phyloP scores from a whole-genome alignment of 176 grass and related monocot species.

The Juncus effusus region DNA sequence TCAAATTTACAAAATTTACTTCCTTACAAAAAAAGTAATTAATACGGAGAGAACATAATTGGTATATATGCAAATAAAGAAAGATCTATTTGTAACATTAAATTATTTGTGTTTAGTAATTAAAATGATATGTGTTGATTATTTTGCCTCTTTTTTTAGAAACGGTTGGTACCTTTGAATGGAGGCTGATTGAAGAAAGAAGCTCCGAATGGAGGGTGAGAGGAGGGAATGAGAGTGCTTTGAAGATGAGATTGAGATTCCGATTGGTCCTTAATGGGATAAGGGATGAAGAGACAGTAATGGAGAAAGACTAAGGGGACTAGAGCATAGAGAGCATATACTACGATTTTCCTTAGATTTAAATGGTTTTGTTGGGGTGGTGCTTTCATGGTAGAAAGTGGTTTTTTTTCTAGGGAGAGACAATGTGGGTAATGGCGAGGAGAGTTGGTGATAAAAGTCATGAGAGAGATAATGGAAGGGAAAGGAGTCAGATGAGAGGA shows the following conservation, averaged over 20 bases:
- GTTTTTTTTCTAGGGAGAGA: too few relatives aligned
- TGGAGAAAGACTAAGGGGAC: constrained; percentile 59
- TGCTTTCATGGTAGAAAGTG: constrained; percentile 6
- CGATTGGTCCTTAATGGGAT: neutral
- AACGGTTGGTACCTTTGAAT: neutral
- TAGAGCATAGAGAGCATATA: constrained; percentile 47
- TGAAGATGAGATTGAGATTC: neutral
- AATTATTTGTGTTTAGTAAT: neutral
- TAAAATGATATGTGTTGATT: neutral
- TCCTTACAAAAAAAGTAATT: too few relatives aligned
- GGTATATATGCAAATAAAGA: too few relatives aligned
- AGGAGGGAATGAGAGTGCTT: neutral
- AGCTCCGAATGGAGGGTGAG: neutral
- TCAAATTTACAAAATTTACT: neutral
- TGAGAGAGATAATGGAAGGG: too few relatives aligned
- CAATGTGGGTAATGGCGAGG: neutral
- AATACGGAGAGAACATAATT: too few relatives aligned
- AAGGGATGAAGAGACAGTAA: constrained; percentile 45
- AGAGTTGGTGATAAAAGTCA: neutral
- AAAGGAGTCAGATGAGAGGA: neutral
- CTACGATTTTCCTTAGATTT: constrained; percentile 35
- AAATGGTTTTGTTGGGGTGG: constrained; percentile 2
- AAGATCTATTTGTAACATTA: too few relatives aligned
- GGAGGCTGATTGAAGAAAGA: neutral
- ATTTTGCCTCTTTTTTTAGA: neutral